These are phyloP conservation scores for Micromonas pusilla DNA, from an alignment of 139 green algal genomes.

Conservation along the genomic window DNA sequence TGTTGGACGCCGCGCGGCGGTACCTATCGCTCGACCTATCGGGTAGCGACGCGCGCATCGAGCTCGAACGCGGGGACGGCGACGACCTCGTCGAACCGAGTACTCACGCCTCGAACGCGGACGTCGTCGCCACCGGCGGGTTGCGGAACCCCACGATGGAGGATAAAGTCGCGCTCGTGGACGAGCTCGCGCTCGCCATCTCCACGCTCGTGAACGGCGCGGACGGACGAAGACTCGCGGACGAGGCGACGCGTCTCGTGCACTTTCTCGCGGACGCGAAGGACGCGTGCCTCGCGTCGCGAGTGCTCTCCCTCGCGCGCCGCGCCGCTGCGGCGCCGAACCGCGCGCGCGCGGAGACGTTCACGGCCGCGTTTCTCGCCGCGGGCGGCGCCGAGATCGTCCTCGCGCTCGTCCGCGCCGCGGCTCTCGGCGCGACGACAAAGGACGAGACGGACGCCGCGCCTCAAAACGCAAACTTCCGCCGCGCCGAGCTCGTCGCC, in stretches of 20 bases:
- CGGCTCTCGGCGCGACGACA: neutral
- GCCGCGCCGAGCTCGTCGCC: neutral
- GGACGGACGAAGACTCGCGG: neutral
- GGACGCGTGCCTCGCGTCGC: neutral
- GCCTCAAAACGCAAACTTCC: too few relatives aligned
- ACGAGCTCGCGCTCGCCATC: neutral
- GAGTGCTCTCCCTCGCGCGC: neutral
- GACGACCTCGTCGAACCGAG: too few relatives aligned
- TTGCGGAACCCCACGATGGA: neutral
- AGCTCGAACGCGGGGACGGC: too few relatives aligned
- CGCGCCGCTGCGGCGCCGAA: neutral
- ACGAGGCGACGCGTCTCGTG: neutral
- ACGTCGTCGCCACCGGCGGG: too few relatives aligned
- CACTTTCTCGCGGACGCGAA: neutral
- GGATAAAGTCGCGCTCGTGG: neutral
- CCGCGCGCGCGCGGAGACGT: neutral
- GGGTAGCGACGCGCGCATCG: too few relatives aligned
- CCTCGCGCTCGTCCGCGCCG: neutral
- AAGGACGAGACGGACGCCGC: neutral
- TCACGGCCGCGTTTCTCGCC: neutral
- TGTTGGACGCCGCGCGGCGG: neutral
- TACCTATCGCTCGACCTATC: neutral
- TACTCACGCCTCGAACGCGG: too few relatives aligned
- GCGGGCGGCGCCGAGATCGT: neutral
- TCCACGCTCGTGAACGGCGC: neutral